Percentiles rank a stretch among this genome's conserved stretches.
These are phyloP conservation scores for Candida maris DNA, from an alignment of 805 yeast species.

Conservation along the genomic window DNA sequence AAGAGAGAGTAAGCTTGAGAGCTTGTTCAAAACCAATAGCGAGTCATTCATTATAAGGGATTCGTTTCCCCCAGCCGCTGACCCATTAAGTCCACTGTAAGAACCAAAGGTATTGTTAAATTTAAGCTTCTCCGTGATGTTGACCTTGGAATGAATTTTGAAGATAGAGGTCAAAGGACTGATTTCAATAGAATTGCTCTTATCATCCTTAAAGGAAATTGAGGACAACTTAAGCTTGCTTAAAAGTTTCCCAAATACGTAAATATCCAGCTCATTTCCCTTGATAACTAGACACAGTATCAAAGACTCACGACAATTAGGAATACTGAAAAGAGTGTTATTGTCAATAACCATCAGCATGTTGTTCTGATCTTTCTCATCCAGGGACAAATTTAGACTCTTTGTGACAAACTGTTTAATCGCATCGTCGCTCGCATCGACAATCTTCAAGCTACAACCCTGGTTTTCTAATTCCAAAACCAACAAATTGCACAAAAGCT, in stretches of 20 bases:
- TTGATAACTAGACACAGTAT: slow-evolving; percentile 29
- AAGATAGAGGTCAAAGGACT: slow-evolving; percentile 26
- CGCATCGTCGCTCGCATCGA: slow-evolving; percentile 20
- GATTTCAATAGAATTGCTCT: slow-evolving; percentile 21
- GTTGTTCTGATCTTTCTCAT: slow-evolving; percentile 26
- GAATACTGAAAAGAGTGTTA: slow-evolving; percentile 33
- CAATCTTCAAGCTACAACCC: slow-evolving; percentile 36
- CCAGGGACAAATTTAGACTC: slow-evolving; percentile 28
- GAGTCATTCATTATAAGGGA: slow-evolving; percentile 23
- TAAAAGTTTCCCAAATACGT: slow-evolving; percentile 32
- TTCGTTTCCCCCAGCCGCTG: slow-evolving; percentile 7
- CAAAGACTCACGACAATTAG: slow-evolving; percentile 34
- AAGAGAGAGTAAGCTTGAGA: slow-evolving; percentile 28
- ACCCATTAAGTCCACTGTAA: slow-evolving; percentile 2
- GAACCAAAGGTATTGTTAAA: slow-evolving; percentile 7
- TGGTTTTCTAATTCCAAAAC: slow-evolving; percentile 45
- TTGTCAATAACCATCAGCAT: slow-evolving; percentile 34
- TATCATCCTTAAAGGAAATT: slow-evolving; percentile 25
- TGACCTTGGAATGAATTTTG: slow-evolving; percentile 27
- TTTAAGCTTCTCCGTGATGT: slow-evolving; percentile 22
- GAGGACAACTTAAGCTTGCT: slow-evolving; percentile 23
- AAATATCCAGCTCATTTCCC: slow-evolving; percentile 29
- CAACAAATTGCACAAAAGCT: slow-evolving; percentile 48
- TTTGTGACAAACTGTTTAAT: slow-evolving; percentile 18
- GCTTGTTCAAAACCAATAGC: slow-evolving; percentile 24